A percentile compares a stretch with the other conserved stretches of the same genome.
Evolutionary conservation across 139 green algal genomes (phyloP).

Genomic region (Volvox africanus): DNA sequence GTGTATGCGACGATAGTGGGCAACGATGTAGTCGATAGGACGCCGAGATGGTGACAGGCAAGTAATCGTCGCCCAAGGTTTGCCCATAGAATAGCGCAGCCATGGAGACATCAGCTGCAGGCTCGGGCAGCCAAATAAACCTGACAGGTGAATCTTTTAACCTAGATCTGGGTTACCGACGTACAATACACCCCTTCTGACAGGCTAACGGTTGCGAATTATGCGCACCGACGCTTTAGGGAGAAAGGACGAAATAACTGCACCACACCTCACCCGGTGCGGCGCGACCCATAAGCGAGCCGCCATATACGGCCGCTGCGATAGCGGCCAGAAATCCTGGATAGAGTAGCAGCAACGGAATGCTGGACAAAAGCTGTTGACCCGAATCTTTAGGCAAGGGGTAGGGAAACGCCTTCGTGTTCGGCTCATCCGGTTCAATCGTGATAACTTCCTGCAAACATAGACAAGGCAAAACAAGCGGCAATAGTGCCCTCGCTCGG

Average conservation of each 20-base stretch:
- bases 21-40: no score
- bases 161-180: neutral
- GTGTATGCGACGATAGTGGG: no score
- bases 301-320: slow-evolving; percentile 58
- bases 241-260: neutral
- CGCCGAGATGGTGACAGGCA: no score
- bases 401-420: slow-evolving; percentile 55
- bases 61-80: no score
- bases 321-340: slow-evolving; percentile 65
- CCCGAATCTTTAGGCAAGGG: slow-evolving; percentile 68
- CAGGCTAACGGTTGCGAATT: neutral
- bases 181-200: neutral
- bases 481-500: no score
- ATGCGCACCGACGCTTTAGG: neutral
- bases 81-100: no score
- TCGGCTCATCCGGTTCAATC: slow-evolving; percentile 12
- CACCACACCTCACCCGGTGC: slow-evolving; percentile 59
- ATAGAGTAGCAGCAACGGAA: slow-evolving; percentile 77
- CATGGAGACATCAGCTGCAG: no score
- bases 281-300: slow-evolving; percentile 53
- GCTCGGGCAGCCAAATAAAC: neutral
- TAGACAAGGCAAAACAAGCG: neutral
- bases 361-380: slow-evolving; percentile 67
- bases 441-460: neutral
- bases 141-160: neutral